These are phyloP conservation scores for Neocatenulostroma microsporum DNA, from an alignment of 2,329 filamentous ascomycete genomes.

Conservation along the genomic window DNA sequence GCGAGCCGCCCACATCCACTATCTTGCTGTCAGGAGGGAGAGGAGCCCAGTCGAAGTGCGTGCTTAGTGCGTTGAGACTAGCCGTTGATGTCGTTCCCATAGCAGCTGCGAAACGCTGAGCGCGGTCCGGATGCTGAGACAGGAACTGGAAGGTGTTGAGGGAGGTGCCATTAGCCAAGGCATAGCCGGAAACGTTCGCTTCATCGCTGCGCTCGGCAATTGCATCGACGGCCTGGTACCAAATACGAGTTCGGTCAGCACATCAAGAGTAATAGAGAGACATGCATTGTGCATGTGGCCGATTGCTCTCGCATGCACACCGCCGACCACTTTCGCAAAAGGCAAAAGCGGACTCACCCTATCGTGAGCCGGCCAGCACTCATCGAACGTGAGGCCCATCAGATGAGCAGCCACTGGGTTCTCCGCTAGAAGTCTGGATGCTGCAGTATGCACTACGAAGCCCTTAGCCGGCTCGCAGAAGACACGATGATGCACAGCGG, in stretches of 20 bases:
- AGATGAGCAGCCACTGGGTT: too few relatives aligned
- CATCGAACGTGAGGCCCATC: too few relatives aligned
- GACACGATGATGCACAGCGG: not conserved
- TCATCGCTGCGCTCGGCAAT: too few relatives aligned
- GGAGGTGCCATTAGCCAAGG: not conserved
- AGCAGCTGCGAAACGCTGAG: not conserved
- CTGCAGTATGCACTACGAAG: not conserved
- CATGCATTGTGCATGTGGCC: too few relatives aligned
- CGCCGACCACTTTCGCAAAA: too few relatives aligned
- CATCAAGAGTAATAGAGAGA: too few relatives aligned
- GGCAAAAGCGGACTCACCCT: too few relatives aligned
- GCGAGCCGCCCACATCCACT: not conserved
- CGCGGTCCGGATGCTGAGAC: not conserved
- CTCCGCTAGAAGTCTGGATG: not conserved
- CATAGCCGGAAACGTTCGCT: too few relatives aligned
- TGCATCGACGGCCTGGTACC: too few relatives aligned
- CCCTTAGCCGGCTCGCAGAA: not conserved
- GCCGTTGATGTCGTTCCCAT: not conserved
- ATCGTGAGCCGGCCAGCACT: too few relatives aligned
- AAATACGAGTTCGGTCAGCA: too few relatives aligned
- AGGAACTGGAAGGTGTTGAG: not conserved
- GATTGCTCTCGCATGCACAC: too few relatives aligned
- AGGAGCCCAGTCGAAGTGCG: slow-evolving; percentile 1
- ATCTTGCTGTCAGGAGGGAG: not conserved
- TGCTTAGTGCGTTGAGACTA: not conserved